Conservation (phyloP, 2,329 filamentous ascomycete species). For the Trichoderma sp. region DNA sequence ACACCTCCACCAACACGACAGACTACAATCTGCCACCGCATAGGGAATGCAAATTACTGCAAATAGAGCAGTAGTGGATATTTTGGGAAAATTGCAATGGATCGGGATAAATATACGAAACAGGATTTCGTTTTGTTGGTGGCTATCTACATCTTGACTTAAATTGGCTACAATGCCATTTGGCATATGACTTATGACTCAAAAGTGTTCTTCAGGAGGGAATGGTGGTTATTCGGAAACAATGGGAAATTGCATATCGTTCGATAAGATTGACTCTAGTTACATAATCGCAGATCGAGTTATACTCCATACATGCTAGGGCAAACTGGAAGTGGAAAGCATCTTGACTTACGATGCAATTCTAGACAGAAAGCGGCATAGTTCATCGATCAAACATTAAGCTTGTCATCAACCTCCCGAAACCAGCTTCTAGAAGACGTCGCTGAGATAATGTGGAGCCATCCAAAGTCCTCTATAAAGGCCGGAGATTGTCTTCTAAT, state of each 20-base stretch:
- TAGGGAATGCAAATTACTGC: neutral
- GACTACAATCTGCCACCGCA: neutral
- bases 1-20: neutral
- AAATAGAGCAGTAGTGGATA: neutral
- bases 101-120: neutral
- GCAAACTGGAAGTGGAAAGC: neutral
- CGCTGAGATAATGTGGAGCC: neutral
- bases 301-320: neutral
- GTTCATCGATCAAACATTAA: neutral
- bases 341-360: neutral
- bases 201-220: neutral
- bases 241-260: neutral
- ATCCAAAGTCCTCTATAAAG: neutral
- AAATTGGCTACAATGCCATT: neutral
- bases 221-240: neutral
- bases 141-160: neutral
- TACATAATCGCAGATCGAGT: neutral
- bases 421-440: constrained; percentile 1
- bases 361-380: constrained; percentile 8
- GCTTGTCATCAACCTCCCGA: neutral
- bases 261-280: neutral
- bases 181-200: neutral
- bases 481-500: neutral
- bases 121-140: neutral
- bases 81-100: neutral